Base-by-base conservation (phyloP, 768 basidiomycete genomes). In the Calocybe indica region DNA sequence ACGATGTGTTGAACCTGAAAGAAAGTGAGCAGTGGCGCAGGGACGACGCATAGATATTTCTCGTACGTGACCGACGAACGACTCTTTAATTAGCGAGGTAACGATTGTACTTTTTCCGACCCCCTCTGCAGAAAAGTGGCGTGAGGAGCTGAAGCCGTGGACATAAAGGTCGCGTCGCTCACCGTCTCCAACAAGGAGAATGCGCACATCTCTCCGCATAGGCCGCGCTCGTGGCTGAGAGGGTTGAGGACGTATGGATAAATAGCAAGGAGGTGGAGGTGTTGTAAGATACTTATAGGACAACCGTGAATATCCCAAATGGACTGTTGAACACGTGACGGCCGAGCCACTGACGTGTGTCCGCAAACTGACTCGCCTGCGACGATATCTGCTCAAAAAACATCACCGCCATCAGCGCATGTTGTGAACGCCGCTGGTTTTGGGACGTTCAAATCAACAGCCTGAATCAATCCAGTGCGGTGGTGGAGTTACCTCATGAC, bases 21-120 rank as follows among this genome's bases (percentile, higher is more conserved):
- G 22, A 22, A 22, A 22, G 4, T 8, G 46, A 30, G 39, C 42
- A 10, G 41, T 51, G 42, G 31, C 29, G 52, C 31, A 34, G 55
- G 45, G 30, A 40, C 35, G 22, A 37, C 13, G n/a, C 33, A 22
- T n/a, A 35, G 37, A 22, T 8, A 44, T 42, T 37, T 45, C 22
- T 56, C 62, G 53, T 66, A 93, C 94, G 69, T 93, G 88, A 36
- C 88, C 72, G 44, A 97, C 88, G 63, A 87, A 96, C 31, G 88
- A 85, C 65, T 95, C 92, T 65, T 97, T 97, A 69, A 99, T 97
- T 62, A 97, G 78, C 33, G 92, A 92, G 13, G 92, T 96, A 62
- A 98, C 83, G 62, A 98, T 93, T 40, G 92, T 93, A 65, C 92
- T 94, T 75, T 99, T 99, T 54, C 95, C 95, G 58, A 97, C 95